Percentiles rank a stretch among this genome's conserved stretches.
Evolutionary conservation across 139 green algal genomes (phyloP).

Genomic region (Ettlia oleoabundans): DNA sequence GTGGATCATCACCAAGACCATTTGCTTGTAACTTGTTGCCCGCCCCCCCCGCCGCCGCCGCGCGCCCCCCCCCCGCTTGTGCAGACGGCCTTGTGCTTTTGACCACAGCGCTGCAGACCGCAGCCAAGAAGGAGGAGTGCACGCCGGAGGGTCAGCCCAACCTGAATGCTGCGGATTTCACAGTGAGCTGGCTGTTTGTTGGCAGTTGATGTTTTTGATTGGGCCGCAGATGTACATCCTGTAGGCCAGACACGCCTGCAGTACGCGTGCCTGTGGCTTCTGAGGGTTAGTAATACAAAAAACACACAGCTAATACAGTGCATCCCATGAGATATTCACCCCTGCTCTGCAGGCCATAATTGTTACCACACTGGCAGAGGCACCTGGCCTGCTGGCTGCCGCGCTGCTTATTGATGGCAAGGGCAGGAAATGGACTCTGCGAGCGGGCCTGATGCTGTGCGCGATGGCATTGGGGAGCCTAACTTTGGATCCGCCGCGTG

Average conservation of each 20-base stretch:
- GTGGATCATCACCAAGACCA: too few relatives aligned
- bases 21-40: neutral
- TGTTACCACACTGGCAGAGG: constrained; percentile 48
- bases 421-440: constrained; percentile 36
- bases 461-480: constrained; percentile 7
- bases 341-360: constrained; percentile 45
- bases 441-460: constrained; percentile 20
- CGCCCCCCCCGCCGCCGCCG: neutral
- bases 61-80: constrained; percentile 61
- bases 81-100: constrained; percentile 79
- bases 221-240: neutral
- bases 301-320: too few relatives aligned
- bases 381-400: constrained; percentile 40
- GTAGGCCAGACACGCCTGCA: too few relatives aligned
- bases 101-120: constrained; percentile 62
- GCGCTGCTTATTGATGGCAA: constrained; percentile 33
- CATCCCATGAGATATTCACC: too few relatives aligned
- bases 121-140: constrained; percentile 27
- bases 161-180: constrained; percentile 43
- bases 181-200: neutral
- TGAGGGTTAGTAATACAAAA: too few relatives aligned
- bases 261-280: too few relatives aligned
- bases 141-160: constrained; percentile 31
- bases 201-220: neutral
- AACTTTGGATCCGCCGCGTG: neutral